Conservation (phyloP, 1,284 basidiomycete species). For the Sanguinoderma infundibulare region DNA sequence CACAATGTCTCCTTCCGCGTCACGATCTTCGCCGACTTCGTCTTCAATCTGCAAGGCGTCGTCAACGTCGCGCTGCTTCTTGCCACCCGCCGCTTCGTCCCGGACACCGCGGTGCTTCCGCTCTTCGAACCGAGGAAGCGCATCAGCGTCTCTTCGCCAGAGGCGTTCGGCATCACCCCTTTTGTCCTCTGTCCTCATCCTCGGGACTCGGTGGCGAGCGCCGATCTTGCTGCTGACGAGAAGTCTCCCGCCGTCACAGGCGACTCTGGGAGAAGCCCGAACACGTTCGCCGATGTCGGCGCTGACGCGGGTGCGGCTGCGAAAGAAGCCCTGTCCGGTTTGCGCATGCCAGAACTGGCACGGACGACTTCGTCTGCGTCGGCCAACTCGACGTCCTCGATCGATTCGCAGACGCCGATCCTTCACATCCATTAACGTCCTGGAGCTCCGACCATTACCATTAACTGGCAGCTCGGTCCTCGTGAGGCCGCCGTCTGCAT, state of each 20-base stretch:
- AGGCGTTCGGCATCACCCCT: slow-evolving; percentile 38
- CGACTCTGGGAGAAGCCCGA: neutral
- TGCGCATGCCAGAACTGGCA: neutral
- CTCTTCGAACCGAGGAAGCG: slow-evolving; percentile 33
- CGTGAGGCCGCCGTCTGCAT: neutral
- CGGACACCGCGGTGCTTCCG: slow-evolving; percentile 33
- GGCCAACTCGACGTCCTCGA: slow-evolving; percentile 10
- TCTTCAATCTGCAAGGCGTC: slow-evolving; percentile 44
- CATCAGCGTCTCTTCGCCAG: slow-evolving; percentile 30
- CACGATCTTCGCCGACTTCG: slow-evolving; percentile 39
- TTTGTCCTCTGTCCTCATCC: slow-evolving; percentile 30
- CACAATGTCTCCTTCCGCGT: slow-evolving; percentile 35
- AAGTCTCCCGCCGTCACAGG: neutral
- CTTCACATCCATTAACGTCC: slow-evolving; percentile 11
- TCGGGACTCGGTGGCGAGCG: neutral
- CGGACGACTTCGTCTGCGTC: slow-evolving; percentile 7
- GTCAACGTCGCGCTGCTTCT: slow-evolving; percentile 39
- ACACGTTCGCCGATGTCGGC: neutral
- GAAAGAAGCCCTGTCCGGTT: neutral
- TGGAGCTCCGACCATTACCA: no score
- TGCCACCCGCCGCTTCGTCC: slow-evolving; percentile 35
- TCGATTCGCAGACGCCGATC: slow-evolving; percentile 24
- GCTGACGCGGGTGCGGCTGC: neutral
- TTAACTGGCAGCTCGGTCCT: neutral
- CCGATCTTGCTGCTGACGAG: neutral